Evolutionary conservation across 2,329 filamentous ascomycete genomes (phyloP).

Genomic region (Fusarium nurragi): DNA sequence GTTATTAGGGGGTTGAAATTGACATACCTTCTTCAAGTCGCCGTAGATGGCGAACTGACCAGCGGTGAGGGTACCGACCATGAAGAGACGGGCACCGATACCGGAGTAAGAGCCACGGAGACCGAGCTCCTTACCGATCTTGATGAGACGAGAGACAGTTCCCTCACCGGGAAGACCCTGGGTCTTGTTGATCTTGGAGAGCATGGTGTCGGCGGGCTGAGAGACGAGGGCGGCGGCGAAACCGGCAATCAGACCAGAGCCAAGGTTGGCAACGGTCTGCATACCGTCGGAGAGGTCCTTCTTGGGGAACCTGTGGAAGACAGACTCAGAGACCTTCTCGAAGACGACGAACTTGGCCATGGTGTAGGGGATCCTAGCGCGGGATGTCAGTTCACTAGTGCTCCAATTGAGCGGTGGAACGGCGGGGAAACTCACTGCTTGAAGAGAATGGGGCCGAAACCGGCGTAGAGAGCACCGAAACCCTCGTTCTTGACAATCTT

Average conservation of each 20-base stretch:
- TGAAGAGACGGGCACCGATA: constrained; percentile 76
- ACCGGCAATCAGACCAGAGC: constrained; percentile 64
- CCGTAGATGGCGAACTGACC: constrained; percentile 93
- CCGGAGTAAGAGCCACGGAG: constrained; percentile 80
- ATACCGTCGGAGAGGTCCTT: constrained; percentile 70
- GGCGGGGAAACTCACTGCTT: constrained; percentile 51
- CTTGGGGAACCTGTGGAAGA: constrained; percentile 78
- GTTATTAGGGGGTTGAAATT: background rate
- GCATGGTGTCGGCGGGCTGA: constrained; percentile 92
- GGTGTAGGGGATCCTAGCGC: constrained; percentile 82
- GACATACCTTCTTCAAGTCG: constrained; percentile 50
- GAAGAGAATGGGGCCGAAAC: constrained; percentile 87
- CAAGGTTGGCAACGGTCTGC: constrained; percentile 85
- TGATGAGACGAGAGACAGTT: constrained; percentile 81
- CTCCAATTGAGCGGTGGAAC: background rate
- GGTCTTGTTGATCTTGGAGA: constrained; percentile 96
- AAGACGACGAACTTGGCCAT: constrained; percentile 96
- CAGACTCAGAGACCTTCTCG: constrained; percentile 83
- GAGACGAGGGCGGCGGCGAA: constrained; percentile 89
- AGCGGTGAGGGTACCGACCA: constrained; percentile 76
- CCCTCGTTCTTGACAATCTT: constrained; percentile 88
- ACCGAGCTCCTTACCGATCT: constrained; percentile 89
- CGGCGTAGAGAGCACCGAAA: constrained; percentile 87
- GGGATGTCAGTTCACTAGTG: constrained; percentile 30
- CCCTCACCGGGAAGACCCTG: constrained; percentile 87